Evolutionary conservation across 352 stramenopile genomes (phyloP).

Genomic region (Phytophthora ohioensis): DNA sequence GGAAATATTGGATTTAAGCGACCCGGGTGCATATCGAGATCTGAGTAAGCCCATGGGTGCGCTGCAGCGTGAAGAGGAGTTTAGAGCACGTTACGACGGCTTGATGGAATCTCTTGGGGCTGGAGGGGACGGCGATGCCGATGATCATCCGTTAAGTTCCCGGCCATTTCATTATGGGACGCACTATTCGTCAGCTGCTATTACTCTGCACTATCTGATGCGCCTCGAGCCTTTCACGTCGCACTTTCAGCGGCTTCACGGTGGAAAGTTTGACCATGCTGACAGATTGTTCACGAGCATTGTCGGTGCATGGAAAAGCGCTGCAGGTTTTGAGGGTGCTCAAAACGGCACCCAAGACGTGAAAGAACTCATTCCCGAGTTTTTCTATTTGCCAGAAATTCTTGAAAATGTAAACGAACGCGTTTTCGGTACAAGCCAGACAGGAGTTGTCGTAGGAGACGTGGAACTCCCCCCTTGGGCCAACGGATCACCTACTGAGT

Average conservation of each 20-base stretch:
- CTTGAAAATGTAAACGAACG: slow-evolving; percentile 96
- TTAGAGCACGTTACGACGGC: slow-evolving; percentile 72
- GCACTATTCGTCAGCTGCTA: slow-evolving; percentile 91
- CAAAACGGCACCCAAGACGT: slow-evolving; percentile 94
- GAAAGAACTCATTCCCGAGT: slow-evolving; percentile 99
- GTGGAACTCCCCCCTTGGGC: slow-evolving; percentile 95
- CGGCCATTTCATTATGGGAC: slow-evolving; percentile 97
- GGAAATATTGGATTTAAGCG: slow-evolving; percentile 93
- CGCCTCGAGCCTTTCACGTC: slow-evolving; percentile 96
- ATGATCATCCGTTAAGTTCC: slow-evolving; percentile 54
- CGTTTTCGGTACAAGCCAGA: slow-evolving; percentile 93
- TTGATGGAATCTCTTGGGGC: slow-evolving; percentile 50
- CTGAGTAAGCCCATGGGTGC: slow-evolving; percentile 98
- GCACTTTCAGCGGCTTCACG: slow-evolving; percentile 95
- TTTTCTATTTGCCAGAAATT: slow-evolving; percentile 96
- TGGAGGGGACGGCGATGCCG: slow-evolving; percentile 1
- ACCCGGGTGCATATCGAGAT: slow-evolving; percentile 94
- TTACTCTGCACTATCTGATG: slow-evolving; percentile 98
- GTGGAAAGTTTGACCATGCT: slow-evolving; percentile 97
- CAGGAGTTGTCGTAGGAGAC: slow-evolving; percentile 88
- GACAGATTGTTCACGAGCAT: slow-evolving; percentile 98
- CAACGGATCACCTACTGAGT: slow-evolving; percentile 93
- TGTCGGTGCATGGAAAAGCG: slow-evolving; percentile 91
- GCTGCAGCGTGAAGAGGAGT: slow-evolving; percentile 92
- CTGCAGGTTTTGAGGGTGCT: slow-evolving; percentile 64